These are phyloP conservation scores for Pseudogymnoascus sp. DNA, from an alignment of 2,329 filamentous ascomycete genomes.

Conservation along the genomic window DNA sequence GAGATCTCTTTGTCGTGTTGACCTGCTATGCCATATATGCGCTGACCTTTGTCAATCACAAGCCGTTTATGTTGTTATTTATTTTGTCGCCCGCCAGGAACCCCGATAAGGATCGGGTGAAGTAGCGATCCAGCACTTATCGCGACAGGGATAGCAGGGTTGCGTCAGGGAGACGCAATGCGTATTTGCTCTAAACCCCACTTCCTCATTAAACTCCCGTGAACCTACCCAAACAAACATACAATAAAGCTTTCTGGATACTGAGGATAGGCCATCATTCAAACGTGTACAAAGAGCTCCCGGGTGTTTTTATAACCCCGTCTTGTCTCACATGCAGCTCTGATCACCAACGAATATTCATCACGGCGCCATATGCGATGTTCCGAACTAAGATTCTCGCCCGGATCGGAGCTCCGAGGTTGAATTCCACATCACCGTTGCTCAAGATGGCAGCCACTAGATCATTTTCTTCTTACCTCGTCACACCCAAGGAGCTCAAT, in stretches of 20 bases:
- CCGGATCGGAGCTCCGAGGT: constrained; percentile 7
- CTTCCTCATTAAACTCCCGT: constrained; percentile 9
- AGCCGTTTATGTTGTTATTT: background rate
- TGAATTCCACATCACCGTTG: constrained; percentile 10
- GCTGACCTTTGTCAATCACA: background rate
- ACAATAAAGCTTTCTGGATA: background rate
- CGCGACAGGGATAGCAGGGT: constrained; percentile 3
- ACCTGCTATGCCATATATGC: background rate
- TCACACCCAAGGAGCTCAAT: constrained; percentile 74
- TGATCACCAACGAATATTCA: background rate
- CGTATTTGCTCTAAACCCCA: constrained; percentile 1
- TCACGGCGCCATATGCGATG: background rate
- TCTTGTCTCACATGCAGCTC: background rate
- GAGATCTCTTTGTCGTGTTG: background rate
- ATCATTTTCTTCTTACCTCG: constrained; percentile 70
- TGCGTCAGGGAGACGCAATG: constrained; percentile 6
- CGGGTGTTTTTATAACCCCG: constrained; percentile 4
- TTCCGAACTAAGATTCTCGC: constrained; percentile 10
- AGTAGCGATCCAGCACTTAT: constrained; percentile 5
- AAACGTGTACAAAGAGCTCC: background rate
- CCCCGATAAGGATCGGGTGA: background rate
- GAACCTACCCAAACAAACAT: background rate
- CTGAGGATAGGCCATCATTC: background rate
- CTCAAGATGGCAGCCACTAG: constrained; percentile 35
- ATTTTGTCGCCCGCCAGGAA: background rate